Base-by-base conservation (phyloP, 305 asterid genomes). In the Salvia sclarea region DNA sequence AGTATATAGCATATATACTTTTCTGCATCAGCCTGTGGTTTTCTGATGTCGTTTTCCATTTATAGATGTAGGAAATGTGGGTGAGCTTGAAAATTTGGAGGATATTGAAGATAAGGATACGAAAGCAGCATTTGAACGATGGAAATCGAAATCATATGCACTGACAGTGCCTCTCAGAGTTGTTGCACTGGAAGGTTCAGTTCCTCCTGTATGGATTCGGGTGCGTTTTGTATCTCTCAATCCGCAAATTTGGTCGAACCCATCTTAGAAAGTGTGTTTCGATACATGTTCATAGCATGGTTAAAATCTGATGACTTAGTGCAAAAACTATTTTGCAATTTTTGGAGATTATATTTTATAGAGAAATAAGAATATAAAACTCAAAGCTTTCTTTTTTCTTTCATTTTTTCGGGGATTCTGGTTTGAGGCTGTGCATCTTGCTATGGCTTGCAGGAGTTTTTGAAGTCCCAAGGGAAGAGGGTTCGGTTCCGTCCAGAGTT, bases 401-500 rank as follows among this genome's bases (percentile, higher is more conserved):
- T 25, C 30, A 25, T 25, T 25, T 17, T n/a, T 50, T 25, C n/a
- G n/a, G 20, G 24, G 2, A 5, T 25, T 14, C 43, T 10, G 8
- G 54, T 49, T 3, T 70, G 55, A 49, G 37, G 44, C 0, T 38
- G 44, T 49, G 8, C 13, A 21, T 16, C 45, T 35, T 59, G 16
- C 10, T 70, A 48, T 38, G 17, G 56, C 35, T 18, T 82, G 80
- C 83, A 91, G 97, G 92, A 91, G 24, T 93, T 93, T 71, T 66
- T 86, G 71, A 77, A 60, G 75, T 85, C 97, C 52, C 98, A 91
- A 80, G 98, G 98, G 37, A 91, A 86, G 78, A 86, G 96, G 71
- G 88, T 81, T 66, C 83, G 68, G 66, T 70, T 93, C 52, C 82
- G 74, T 6, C 80, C 83, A 31, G 95, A 83, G 79, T 85, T 83